Evolutionary conservation across 345 rosid species (phyloP).

Genomic region (Syzygium aromaticum): DNA sequence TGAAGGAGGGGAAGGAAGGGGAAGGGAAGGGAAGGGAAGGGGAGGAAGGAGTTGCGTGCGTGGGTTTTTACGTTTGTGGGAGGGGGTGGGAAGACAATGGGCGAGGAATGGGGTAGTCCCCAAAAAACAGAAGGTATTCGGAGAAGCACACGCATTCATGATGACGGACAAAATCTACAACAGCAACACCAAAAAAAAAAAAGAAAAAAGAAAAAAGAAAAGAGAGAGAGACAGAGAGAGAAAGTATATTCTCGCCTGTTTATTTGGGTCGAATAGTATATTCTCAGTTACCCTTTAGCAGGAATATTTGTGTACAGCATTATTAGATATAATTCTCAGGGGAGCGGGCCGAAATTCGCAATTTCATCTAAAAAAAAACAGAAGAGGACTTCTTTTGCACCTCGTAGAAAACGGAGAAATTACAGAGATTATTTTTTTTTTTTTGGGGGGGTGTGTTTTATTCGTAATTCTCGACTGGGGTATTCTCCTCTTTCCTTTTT

Average conservation of each 20-base stretch:
- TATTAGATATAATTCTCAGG: neutral
- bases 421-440: neutral
- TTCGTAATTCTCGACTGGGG: neutral
- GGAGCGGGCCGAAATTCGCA: neutral
- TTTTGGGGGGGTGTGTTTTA: neutral
- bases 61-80: neutral
- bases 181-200: neutral
- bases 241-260: neutral
- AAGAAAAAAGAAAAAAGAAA: rapidly evolving
- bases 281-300: no score
- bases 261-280: no score
- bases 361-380: neutral
- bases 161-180: neutral
- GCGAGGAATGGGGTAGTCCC: neutral
- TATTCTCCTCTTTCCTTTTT: neutral
- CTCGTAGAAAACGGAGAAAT: neutral
- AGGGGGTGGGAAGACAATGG: neutral
- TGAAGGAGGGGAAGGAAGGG: neutral
- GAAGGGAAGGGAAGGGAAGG: rapidly evolving
- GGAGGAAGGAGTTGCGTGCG: neutral
- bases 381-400: neutral
- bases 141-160: neutral
- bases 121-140: rapidly evolving
- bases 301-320: no score
- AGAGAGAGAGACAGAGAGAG: rapidly evolving